Evolutionary conservation across 1,139 yeast species (phyloP), one percentile per base, ranked within the genome.

Genomic region (Hemisphaericaspora lyxosophila): DNA sequence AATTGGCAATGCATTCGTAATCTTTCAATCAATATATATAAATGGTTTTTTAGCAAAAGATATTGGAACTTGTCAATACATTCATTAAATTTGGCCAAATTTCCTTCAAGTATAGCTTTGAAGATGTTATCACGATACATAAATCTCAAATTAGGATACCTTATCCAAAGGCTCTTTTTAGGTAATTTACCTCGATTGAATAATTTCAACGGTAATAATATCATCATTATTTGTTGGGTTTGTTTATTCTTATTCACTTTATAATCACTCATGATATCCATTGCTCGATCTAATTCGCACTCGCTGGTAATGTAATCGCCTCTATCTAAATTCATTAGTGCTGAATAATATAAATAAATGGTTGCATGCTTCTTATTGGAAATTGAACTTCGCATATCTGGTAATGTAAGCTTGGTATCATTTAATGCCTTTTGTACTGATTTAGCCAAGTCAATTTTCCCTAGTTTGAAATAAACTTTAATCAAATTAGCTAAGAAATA

Each of bases 401-500:
- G 78, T 20, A 70, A 50, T 30, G 61, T 57, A 13, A 63, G 62
- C 14, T 72, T 57, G 42, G 82, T 75, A 4, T 80, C 77, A 25
- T 67, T 73, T 33, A 89, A 64, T 2, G 90, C 96, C 55, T 82
- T 82, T 42, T 87, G 80, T 41, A 88, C 73, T 38, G 88, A 85
- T 49, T 82, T 82, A 13, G 95, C 94, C 53, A 89, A 73, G 45
- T 89, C 88, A 34, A 78, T 67, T 50, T 85, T 86, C 40, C 77
- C 73, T 51, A 89, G 67, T 50, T 70, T 69, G 62, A 85, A 82
- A 62, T 89, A 90, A 13, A 85, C 71, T 49, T 78, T 78, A 54
- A 90, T 79, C 44, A 90, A 74, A 43, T 82, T 73, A 26, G 85
- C 83, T 29, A 88, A 78, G 55, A 89, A 84, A 57, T 75, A 82